Conservation (phyloP, 2,329 filamentous ascomycete genomes). For the Akanthomyces lecanii region DNA sequence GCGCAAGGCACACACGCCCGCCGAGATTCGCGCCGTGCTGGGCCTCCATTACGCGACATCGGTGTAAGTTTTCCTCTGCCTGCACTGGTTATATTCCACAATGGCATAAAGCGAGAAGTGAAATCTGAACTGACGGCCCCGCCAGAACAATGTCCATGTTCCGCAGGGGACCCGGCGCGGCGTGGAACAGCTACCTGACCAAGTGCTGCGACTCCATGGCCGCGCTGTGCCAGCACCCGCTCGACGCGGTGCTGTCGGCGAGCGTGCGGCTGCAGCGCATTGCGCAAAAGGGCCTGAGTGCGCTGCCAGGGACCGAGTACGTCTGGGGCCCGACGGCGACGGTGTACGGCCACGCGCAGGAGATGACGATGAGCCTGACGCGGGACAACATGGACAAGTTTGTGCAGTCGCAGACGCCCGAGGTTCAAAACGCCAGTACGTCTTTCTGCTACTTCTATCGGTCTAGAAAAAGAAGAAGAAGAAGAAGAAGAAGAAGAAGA, state of each 20-base stretch:
- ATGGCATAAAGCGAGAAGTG: too few species aligned
- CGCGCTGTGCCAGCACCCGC: slow-evolving; percentile 6
- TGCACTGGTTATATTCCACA: neutral
- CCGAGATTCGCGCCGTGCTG: slow-evolving; percentile 11
- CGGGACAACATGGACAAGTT: slow-evolving; percentile 10
- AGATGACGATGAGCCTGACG: slow-evolving; percentile 11
- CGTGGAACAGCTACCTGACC: slow-evolving; percentile 10
- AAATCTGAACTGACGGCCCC: too few species aligned
- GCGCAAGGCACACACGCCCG: neutral
- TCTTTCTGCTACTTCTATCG: too few species aligned
- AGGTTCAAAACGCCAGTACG: slow-evolving; percentile 3
- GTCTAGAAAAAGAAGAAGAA: too few species aligned
- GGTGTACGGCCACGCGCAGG: slow-evolving; percentile 3
- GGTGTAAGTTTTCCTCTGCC: neutral
- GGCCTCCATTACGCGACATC: slow-evolving; percentile 5
- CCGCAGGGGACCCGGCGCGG: slow-evolving; percentile 4
- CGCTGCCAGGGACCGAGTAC: slow-evolving; percentile 6
- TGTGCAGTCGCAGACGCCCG: neutral
- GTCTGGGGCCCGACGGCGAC: slow-evolving; percentile 7
- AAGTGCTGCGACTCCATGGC: slow-evolving; percentile 11
- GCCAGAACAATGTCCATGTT: slow-evolving; percentile 12
- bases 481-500: too few species aligned
- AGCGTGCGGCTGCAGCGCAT: slow-evolving; percentile 8
- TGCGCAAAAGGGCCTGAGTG: slow-evolving; percentile 1
- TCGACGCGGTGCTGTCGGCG: neutral